phyloP scores from a whole-genome alignment of 345 rosid genomes.

The Euphorbia pulcherrima region DNA sequence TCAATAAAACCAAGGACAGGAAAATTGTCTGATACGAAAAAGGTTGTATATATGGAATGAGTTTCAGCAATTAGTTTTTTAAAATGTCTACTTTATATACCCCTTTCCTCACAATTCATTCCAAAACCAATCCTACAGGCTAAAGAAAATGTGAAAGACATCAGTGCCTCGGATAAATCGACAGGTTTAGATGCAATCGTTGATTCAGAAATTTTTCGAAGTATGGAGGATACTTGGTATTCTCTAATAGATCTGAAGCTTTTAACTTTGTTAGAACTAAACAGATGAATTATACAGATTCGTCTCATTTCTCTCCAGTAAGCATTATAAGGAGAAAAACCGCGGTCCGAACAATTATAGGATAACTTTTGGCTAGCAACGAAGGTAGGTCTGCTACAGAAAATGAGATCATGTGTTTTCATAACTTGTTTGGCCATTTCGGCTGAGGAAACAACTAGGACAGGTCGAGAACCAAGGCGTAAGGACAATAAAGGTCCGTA shows the following conservation, averaged over 20 bases:
- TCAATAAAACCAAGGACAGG: constrained; percentile 39
- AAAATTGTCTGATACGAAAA: constrained; percentile 35
- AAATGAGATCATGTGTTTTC: too few relatives aligned
- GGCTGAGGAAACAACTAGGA: constrained; percentile 1
- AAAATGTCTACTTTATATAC: constrained; percentile 32
- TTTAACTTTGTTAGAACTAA: not conserved
- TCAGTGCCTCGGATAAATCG: constrained; percentile 29
- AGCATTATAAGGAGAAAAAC: constrained; percentile 1
- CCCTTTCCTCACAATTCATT: constrained; percentile 24
- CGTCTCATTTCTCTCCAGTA: not conserved
- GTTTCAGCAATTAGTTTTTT: constrained; percentile 27
- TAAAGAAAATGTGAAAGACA: constrained; percentile 25
- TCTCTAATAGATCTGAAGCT: constrained; percentile 1
- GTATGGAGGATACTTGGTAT: constrained; percentile 26
- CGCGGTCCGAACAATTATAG: not conserved
- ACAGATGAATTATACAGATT: not conserved
- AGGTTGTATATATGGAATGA: constrained; percentile 34
- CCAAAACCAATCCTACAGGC: constrained; percentile 36
- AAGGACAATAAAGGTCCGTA: too few relatives aligned
- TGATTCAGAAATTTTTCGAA: constrained; percentile 27
- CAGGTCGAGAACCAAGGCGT: not conserved
- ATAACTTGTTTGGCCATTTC: constrained; percentile 3
- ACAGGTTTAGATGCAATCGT: constrained; percentile 16
- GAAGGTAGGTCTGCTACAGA: not conserved
- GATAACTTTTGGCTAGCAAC: not conserved